Base-by-base conservation (phyloP, 2,329 filamentous ascomycete species). In the Pyrenochaeta sp. region DNA sequence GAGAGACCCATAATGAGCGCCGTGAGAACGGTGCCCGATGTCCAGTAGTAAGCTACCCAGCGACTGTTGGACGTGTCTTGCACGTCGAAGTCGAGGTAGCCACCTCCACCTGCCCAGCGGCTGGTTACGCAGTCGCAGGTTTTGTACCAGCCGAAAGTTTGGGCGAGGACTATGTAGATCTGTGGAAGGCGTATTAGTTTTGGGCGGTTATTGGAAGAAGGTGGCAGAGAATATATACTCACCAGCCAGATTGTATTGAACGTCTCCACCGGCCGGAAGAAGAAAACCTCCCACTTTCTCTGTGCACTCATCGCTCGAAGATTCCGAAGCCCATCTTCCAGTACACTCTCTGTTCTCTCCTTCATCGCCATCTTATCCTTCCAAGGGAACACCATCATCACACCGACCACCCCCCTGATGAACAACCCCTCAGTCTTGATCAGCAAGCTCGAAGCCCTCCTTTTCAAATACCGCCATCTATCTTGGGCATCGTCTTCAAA, bases 81-180 rank as follows among this genome's bases (percentile, higher is more conserved):
- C 7, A 62, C 47, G 6, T 30, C 46, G 26, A 69, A 68, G 35
- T 77, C 72, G 21, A 77, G 63, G 38, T 77, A 78, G 9, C 76
- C 74, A n/a, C 72, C 70, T 4, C 44, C 58, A 2, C 56, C 49
- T 1, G 53, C 67, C 70, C 73, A 75, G 4, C 44, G 60, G 14
- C 68, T 71, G 2, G 71, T 67, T 31, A 72, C 64, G 52, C 76
- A 78, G 11, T 65, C 44, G 54, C 74, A 78, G 3, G 64, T 75
- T 40, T 72, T 69, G 48, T 73, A 74, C 15, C 57, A 57, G 7
- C 75, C 75, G 10, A 72, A 68, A 0, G 74, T 74, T 41, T 77
- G 73, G 3, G 72, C 71, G 15, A 71, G 23, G 0, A 60, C 57
- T 11, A 60, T 58, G 9, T 55, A 58, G 6, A 56, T 28, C 51